Evolutionary conservation across 2,329 filamentous ascomycete genomes (phyloP), one percentile per base, ranked within the genome.

Genomic region (Aspergillus flavus): DNA sequence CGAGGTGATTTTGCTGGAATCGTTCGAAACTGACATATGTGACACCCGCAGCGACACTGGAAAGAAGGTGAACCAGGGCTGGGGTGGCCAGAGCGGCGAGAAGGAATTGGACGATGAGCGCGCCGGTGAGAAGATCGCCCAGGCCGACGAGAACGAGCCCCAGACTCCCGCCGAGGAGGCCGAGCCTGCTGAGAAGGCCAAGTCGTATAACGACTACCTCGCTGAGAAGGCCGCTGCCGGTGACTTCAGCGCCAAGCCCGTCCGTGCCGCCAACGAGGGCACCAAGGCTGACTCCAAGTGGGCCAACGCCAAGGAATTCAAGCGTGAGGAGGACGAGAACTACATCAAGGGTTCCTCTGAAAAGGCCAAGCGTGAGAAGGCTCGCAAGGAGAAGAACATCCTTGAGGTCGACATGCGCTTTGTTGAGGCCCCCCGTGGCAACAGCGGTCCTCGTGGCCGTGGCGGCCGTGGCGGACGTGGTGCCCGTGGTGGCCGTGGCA

Each of bases 201-300:
- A 96, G 84, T 95, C 93, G 61, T 97, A 94, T 83, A 84, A 87
- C 75, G 91, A 95, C 71, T 99, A 97, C 85, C 87, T 96, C 59
- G 91, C 89, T 77, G 88, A 91, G 79, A 85, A 85, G 76, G 87
- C 87, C 63, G 86, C 88, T 80, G 94, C 93, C 84, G 86, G 87
- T 69, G 85, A 84, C 72, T 80, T 85, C 68, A 87, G 86, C 72
- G 80, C 83, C 72, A 86, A 89, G 74, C 87, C 92, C 75, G 86
- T 93, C 76, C 94, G 95, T 83, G 89, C 93, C 85, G 84, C 94
- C 81, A 97, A 98, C 85, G 94, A 97, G 85, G 94, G 94, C 76
- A 87, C 85, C 84, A 92, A 93, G 85, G 78, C 84, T 74, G 89
- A 93, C 85, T 94, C 95, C 88, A 95, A 97, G 87, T 97, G 94